Conservation (phyloP, 345 rosid species). For the Populus davidiana region DNA sequence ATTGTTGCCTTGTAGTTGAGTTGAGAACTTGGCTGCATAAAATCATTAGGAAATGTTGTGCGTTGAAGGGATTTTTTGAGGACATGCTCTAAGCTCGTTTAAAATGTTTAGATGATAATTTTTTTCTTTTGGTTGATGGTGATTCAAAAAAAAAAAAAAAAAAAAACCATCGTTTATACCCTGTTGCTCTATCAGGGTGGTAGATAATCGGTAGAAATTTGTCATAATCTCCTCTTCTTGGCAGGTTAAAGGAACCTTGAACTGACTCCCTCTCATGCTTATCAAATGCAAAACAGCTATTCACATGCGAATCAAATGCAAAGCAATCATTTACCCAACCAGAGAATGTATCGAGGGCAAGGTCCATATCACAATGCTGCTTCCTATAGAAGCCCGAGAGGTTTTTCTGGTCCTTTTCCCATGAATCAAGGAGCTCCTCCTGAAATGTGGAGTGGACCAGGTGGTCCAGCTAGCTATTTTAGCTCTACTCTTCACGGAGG, state of each 20-base stretch:
- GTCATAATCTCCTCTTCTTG: constrained; percentile 16
- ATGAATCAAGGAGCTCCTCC: constrained; percentile 39
- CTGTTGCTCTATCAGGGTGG: background rate
- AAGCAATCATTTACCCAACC: constrained; percentile 28
- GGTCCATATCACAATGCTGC: constrained; percentile 31
- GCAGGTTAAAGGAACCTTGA: constrained; percentile 43
- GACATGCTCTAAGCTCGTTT: no score
- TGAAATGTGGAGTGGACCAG: constrained; percentile 37
- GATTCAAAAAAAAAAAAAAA: background rate
- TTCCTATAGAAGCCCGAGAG: constrained; percentile 33
- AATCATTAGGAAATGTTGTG: background rate
- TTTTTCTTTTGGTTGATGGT: background rate
- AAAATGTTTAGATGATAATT: background rate
- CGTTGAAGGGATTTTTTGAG: background rate
- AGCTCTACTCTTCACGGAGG: constrained; percentile 10
- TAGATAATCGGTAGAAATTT: background rate
- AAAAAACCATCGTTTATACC: background rate
- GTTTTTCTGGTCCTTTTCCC: constrained; percentile 37
- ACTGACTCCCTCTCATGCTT: constrained; percentile 27
- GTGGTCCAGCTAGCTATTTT: constrained; percentile 30
- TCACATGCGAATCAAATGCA: constrained; percentile 44
- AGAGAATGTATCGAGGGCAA: constrained; percentile 37
- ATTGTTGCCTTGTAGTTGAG: background rate
- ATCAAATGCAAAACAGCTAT: constrained; percentile 40
- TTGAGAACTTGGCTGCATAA: background rate